Evolutionary conservation across 2,329 filamentous ascomycete species (phyloP), one percentile per base, ranked within the genome.

Genomic region (Zymoseptoria pseudotritici): DNA sequence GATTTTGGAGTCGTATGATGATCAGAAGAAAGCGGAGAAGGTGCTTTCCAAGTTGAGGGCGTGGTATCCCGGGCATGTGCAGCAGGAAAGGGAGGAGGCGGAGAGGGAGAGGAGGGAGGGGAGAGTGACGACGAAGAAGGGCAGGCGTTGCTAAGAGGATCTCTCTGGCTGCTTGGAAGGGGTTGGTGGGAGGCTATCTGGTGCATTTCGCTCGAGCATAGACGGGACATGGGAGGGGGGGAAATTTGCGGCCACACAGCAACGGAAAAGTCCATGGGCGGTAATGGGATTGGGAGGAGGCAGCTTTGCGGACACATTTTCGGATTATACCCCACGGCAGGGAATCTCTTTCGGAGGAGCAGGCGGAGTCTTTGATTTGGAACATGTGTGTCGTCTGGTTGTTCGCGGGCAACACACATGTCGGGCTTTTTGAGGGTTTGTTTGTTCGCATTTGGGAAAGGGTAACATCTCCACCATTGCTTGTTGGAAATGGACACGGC

Each of bases 1-100:
- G 72, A 97, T 86, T 75, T 96, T 97, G 9, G 92, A 93, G 1
- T 97, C 83, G 73, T 97, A 97, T 24, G 94, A 97, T 6, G 92
- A 96, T 0, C 93, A 97, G 58, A 55, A 51, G 21, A 55, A 51
- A 17, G 58, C 63, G 9, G 55, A 24, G 3, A 66, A 65, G 58
- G 42, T 66, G 9, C 54, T 66, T 11, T 56, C 52, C 11, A 61
- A 59, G 49, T 31, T 66, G 56, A 21, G 58, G 2, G 61, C 59
- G 42, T 62, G 61, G 58, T 21, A 31, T 50, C 31, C 24, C 17
- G 31, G 36, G 7, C 51, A 60, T 29, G 8, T 29, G 20, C 50
- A 19, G 13, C 50, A 52, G 20, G 17, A 21, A 21, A 13, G 24
- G 20, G 52, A 53, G 20, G 22, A 11, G 9, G 19, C 4, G 52